These are phyloP conservation scores for Geosiphon pyriformis DNA, from an alignment of 192 early-diverging fungal species.

Conservation along the genomic window DNA sequence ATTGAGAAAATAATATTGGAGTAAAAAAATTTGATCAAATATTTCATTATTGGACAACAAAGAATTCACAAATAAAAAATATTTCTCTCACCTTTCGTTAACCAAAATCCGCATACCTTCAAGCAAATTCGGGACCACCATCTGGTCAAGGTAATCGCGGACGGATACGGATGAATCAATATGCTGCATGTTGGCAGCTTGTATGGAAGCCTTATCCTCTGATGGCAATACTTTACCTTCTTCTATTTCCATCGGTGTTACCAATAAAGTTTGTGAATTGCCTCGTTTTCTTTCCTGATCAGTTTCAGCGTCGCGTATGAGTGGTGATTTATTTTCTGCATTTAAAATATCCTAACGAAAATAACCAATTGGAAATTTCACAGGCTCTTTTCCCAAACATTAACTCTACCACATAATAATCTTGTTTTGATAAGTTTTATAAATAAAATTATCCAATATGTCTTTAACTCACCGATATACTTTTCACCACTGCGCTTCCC, in stretches of 20 bases:
- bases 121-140: conserved; percentile 41
- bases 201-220: conserved; percentile 18
- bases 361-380: not conserved
- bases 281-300: not conserved
- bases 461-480: not conserved
- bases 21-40: not conserved
- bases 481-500: not conserved
- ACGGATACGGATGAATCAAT: conserved; percentile 19
- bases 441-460: not conserved
- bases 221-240: not conserved
- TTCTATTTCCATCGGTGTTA: conserved; percentile 6
- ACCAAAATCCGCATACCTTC: conserved; percentile 39
- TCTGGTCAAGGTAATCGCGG: conserved; percentile 39
- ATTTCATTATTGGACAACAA: not conserved
- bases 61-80: too few relatives aligned
- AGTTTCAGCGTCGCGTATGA: conserved; percentile 10
- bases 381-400: too few relatives aligned
- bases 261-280: not conserved
- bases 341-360: conserved; percentile 19
- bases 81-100: conserved; percentile 36
- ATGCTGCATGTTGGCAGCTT: conserved; percentile 14
- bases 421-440: not conserved
- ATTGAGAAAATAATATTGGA: not conserved
- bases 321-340: conserved; percentile 13
- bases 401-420: not conserved